Evolutionary conservation across 2,329 filamentous ascomycete species (phyloP).

Genomic region (Cladosporium oxysporum): DNA sequence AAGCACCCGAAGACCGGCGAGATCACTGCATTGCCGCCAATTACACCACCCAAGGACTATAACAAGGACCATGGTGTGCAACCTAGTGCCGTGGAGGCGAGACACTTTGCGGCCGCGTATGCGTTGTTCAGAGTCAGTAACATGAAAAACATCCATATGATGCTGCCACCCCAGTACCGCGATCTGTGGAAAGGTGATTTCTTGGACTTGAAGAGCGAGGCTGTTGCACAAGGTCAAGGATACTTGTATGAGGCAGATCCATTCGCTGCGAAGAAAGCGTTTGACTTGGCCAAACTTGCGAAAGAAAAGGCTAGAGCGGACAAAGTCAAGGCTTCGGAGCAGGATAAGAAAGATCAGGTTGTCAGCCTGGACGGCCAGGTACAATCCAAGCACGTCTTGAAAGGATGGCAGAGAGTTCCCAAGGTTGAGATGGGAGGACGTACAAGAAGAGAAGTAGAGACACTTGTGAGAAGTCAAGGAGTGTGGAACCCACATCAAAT

Average conservation of each 20-base stretch:
- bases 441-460: conserved; percentile 77
- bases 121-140: conserved; percentile 88
- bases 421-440: conserved; percentile 91
- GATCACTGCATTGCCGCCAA: conserved; percentile 71
- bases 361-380: conserved; percentile 40
- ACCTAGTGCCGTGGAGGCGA: conserved; percentile 82
- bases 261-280: conserved; percentile 76
- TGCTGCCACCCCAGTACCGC: conserved; percentile 86
- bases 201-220: conserved; percentile 74
- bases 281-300: conserved; percentile 73
- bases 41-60: conserved; percentile 75
- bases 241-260: conserved; percentile 98
- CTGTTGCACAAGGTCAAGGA: conserved; percentile 71
- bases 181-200: conserved; percentile 90
- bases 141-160: conserved; percentile 94
- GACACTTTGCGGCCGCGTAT: conserved; percentile 91
- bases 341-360: conserved; percentile 61
- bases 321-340: conserved; percentile 56
- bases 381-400: conserved; percentile 43
- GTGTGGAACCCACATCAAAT: conserved; percentile 85
- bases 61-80: conserved; percentile 70
- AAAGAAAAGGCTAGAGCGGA: conserved; percentile 80
- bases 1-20: conserved; percentile 82
- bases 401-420: conserved; percentile 80
- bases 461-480: conserved; percentile 72